Conservation (phyloP, 139 green algal species). For the Chlamydomonas sp. region DNA sequence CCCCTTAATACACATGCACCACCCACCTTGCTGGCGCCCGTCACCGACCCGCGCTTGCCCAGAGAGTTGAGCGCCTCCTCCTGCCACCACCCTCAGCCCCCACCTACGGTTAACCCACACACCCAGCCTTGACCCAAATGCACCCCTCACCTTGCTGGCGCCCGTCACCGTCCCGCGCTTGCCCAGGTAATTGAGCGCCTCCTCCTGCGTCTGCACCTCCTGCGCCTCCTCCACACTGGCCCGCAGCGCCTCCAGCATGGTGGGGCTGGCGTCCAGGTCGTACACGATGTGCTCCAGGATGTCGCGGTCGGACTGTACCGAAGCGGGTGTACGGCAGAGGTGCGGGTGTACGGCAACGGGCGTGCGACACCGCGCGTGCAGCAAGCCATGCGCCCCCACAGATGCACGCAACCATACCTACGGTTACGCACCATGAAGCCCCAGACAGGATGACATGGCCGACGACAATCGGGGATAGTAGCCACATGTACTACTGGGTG, state of each 20-base stretch:
- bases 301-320: conserved; percentile 76
- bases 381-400: background rate
- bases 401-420: too few relatives aligned
- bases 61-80: conserved; percentile 93
- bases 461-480: too few relatives aligned
- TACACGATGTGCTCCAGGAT: conserved; percentile 94
- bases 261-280: conserved; percentile 79
- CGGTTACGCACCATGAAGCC: too few relatives aligned
- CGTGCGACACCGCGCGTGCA: background rate
- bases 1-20: too few relatives aligned
- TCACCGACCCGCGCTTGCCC: conserved; percentile 70
- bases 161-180: conserved; percentile 66
- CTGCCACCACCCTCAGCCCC: background rate
- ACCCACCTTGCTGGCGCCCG: conserved; percentile 49
- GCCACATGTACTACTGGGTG: too few relatives aligned
- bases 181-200: conserved; percentile 98
- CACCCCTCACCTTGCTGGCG: conserved; percentile 52
- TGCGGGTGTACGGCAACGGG: background rate
- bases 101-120: background rate
- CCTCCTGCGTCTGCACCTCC: conserved; percentile 87
- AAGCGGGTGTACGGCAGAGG: background rate
- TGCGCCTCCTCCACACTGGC: conserved; percentile 96
- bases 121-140: too few relatives aligned
- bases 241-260: conserved; percentile 95
- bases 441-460: too few relatives aligned